A percentile compares a stretch with the other conserved stretches of the same genome.
phyloP scores from a whole-genome alignment of 2,329 filamentous ascomycete species.

The Xylaria multiplex region DNA sequence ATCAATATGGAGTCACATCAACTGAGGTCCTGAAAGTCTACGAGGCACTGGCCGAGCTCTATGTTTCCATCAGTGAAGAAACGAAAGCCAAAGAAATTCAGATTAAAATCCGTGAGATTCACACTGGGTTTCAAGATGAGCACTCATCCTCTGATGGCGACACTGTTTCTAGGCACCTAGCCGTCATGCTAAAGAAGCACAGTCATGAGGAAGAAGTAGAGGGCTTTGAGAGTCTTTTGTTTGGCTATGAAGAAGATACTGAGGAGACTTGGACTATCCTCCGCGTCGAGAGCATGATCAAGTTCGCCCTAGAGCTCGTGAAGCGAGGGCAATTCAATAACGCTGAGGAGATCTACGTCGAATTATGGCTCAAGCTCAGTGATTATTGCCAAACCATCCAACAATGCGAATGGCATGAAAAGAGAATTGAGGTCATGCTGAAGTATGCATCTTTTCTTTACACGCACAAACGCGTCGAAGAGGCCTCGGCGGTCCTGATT shows the following conservation, averaged over 20 bases:
- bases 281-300: slow-evolving; percentile 32
- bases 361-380: slow-evolving; percentile 36
- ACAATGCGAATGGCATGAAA: slow-evolving; percentile 32
- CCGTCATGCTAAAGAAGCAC: slow-evolving; percentile 32
- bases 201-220: slow-evolving; percentile 26
- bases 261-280: slow-evolving; percentile 33
- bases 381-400: slow-evolving; percentile 28
- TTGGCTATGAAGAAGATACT: slow-evolving; percentile 32
- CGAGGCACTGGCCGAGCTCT: slow-evolving; percentile 26
- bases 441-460: slow-evolving; percentile 32
- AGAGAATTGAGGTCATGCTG: slow-evolving; percentile 36
- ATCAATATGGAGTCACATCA: slow-evolving; percentile 32
- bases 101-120: slow-evolving; percentile 27
- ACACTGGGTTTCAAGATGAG: slow-evolving; percentile 12
- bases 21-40: slow-evolving; percentile 30
- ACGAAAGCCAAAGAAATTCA: slow-evolving; percentile 29
- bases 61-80: slow-evolving; percentile 31
- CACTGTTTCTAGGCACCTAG: slow-evolving; percentile 24
- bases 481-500: slow-evolving; percentile 35
- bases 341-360: slow-evolving; percentile 35
- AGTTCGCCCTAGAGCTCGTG: slow-evolving; percentile 28
- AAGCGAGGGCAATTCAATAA: slow-evolving; percentile 29
- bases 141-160: slow-evolving; percentile 6
- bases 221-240: slow-evolving; percentile 31
- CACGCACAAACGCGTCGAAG: slow-evolving; percentile 29